Evolutionary conservation across 1,139 yeast genomes (phyloP).

Genomic region (Entelexis sorbosivorans): DNA sequence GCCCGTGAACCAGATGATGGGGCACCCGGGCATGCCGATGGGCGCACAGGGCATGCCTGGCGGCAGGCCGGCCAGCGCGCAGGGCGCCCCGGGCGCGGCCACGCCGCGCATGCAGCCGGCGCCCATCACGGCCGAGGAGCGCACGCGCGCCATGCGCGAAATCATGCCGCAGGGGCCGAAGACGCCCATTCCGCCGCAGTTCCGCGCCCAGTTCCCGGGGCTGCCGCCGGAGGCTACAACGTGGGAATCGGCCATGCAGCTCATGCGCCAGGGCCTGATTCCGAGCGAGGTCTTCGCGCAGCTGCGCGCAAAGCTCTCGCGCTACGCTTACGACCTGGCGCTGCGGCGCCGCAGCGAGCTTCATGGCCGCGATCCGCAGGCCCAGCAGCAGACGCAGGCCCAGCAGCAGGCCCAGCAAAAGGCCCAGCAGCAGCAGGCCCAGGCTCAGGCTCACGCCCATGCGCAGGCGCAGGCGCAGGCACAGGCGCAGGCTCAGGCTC

Average conservation of each 20-base stretch:
- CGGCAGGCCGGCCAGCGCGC: not conserved
- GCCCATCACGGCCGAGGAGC: constrained; percentile 14
- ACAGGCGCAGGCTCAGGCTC: too few species aligned
- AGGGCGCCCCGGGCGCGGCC: not conserved
- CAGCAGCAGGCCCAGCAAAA: constrained; percentile 15
- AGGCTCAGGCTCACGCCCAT: not conserved
- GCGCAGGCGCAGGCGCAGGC: too few species aligned
- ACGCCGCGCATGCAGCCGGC: not conserved
- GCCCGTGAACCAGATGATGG: constrained; percentile 2
- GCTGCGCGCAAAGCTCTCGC: constrained; percentile 41
- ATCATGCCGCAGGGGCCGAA: constrained; percentile 22
- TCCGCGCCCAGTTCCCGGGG: constrained; percentile 61
- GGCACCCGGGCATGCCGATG: not conserved
- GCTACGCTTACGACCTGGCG: constrained; percentile 9
- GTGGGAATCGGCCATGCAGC: constrained; percentile 72
- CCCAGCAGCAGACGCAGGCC: constrained; percentile 7
- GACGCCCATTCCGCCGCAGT: constrained; percentile 52
- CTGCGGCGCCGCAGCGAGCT: constrained; percentile 14
- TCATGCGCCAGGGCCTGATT: constrained; percentile 48
- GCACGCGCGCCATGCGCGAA: constrained; percentile 11
- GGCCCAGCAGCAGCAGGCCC: constrained; percentile 18
- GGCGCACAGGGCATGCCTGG: not conserved
- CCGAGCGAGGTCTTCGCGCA: constrained; percentile 45
- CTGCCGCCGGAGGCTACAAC: constrained; percentile 74
- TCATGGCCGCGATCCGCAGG: constrained; percentile 12